Conservation (phyloP, 108 stramenopile genomes). For the Skeletonema tropicum region DNA sequence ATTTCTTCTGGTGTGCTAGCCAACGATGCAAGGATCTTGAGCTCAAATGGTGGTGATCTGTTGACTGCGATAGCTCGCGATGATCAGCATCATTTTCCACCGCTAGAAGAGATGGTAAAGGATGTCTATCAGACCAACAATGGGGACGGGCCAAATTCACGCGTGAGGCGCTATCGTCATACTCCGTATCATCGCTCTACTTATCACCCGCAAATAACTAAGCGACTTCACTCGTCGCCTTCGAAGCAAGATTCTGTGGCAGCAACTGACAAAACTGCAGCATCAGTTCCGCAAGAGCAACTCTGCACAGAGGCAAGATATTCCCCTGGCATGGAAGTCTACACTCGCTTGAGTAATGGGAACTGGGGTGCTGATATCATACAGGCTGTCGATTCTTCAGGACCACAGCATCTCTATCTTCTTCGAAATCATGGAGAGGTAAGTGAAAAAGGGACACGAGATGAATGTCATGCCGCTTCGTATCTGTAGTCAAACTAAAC, state of each 20-base stretch:
- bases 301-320: background rate
- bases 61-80: background rate
- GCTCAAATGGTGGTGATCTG: background rate
- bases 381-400: conserved; percentile 13
- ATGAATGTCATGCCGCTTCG: background rate
- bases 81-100: conserved; percentile 9
- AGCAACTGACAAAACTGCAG: background rate
- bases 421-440: background rate
- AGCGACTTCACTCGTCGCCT: background rate
- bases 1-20: conserved; percentile 25
- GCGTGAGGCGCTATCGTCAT: conserved; percentile 24
- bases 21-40: conserved; percentile 6
- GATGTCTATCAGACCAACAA: conserved; percentile 43
- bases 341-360: conserved; percentile 8
- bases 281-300: background rate
- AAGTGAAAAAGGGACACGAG: background rate
- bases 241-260: background rate
- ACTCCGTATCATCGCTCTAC: conserved; percentile 1
- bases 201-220: background rate
- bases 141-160: conserved; percentile 29
- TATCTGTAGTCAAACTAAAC: background rate
- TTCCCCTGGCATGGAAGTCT: conserved; percentile 35
- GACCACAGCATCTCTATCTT: background rate
- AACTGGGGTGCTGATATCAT: conserved; percentile 20
- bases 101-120: conserved; percentile 26